These are phyloP conservation scores for Cordyceps pruinosa DNA, from an alignment of 2,329 filamentous ascomycete genomes.

Conservation along the genomic window DNA sequence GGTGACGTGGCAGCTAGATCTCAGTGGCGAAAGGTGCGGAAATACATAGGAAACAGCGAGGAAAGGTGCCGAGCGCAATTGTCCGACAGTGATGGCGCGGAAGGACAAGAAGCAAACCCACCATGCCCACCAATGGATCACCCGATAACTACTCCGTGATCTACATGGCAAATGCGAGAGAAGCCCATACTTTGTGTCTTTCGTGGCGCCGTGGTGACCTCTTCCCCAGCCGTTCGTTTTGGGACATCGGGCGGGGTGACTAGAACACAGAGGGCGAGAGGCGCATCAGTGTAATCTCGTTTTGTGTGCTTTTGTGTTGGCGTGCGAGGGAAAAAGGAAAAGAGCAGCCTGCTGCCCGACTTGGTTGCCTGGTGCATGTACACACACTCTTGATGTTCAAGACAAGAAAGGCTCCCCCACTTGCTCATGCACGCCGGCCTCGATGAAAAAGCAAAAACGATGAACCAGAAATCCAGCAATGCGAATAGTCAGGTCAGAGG, in stretches of 20 bases:
- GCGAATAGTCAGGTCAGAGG: not conserved
- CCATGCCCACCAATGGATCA: not conserved
- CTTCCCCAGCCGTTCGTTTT: slow-evolving; percentile 5
- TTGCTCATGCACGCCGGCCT: not conserved
- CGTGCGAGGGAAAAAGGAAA: not conserved
- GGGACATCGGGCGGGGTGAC: not conserved
- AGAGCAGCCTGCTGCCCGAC: not conserved
- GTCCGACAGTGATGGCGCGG: not conserved
- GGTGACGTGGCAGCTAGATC: too few species aligned
- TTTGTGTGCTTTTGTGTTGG: not conserved
- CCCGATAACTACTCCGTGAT: not conserved
- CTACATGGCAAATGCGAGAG: not conserved
- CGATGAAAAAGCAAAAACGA: slow-evolving; percentile 1
- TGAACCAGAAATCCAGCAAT: not conserved
- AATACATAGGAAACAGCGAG: not conserved
- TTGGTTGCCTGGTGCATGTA: not conserved
- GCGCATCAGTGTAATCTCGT: not conserved
- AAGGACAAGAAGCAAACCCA: not conserved
- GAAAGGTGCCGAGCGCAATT: not conserved
- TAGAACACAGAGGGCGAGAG: not conserved
- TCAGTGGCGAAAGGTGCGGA: not conserved
- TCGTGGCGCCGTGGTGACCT: not conserved
- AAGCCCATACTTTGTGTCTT: not conserved
- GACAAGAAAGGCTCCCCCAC: not conserved
- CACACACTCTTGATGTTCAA: not conserved